Percentiles rank a stretch among this genome's conserved stretches.
phyloP scores from a whole-genome alignment of 73 alveolate species.

The Paramecium caudatum region DNA sequence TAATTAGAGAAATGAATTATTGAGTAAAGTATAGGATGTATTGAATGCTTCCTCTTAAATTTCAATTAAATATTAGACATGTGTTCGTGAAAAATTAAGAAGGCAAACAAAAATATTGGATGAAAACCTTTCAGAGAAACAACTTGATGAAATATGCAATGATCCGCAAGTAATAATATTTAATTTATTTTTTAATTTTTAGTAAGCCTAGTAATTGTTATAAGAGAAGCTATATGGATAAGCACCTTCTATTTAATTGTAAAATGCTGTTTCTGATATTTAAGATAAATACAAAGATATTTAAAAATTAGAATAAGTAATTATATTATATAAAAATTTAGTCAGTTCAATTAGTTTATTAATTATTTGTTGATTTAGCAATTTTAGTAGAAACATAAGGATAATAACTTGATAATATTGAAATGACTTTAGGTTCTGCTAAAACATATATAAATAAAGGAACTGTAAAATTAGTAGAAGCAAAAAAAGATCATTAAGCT shows the following conservation, averaged over 20 bases:
- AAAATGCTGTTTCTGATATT: constrained; percentile 26
- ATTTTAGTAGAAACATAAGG: constrained; percentile 28
- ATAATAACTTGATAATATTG: background rate
- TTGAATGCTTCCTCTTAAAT: background rate
- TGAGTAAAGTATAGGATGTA: constrained; percentile 11
- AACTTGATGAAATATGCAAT: constrained; percentile 62
- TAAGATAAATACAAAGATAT: constrained; percentile 55
- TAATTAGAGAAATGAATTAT: background rate
- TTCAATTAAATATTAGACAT: background rate
- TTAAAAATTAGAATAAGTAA: constrained; percentile 20
- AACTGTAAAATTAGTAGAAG: background rate
- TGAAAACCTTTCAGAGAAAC: background rate
- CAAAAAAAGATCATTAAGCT: background rate
- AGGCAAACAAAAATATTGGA: constrained; percentile 7
- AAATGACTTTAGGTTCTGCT: constrained; percentile 28
- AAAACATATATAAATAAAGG: constrained; percentile 33
- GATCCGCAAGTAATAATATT: constrained; percentile 35
- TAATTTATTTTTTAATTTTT: background rate
- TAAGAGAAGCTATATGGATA: constrained; percentile 35
- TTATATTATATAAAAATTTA: background rate
- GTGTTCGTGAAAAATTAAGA: constrained; percentile 44
- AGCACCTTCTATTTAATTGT: background rate
- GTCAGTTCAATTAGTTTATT: constrained; percentile 39
- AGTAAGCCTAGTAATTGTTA: constrained; percentile 61
- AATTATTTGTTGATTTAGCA: constrained; percentile 42